Evolutionary conservation across 345 rosid species (phyloP).

Genomic region (Acer negundo): DNA sequence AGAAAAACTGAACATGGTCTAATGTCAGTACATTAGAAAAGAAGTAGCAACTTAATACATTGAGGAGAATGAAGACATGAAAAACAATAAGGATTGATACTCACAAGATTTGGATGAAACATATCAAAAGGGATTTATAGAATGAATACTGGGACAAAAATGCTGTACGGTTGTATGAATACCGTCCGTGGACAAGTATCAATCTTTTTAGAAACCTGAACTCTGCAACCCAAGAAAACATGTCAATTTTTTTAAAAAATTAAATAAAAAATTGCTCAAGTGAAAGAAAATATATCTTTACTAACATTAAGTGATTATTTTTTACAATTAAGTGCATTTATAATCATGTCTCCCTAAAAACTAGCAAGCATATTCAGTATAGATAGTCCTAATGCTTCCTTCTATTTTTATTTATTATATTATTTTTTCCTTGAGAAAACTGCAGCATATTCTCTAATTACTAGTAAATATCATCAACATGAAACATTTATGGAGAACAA

Average conservation of each 20-base stretch:
- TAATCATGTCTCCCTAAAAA: no score
- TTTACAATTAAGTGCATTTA: neutral
- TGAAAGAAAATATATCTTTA: neutral
- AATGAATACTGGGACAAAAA: slow-evolving; percentile 96
- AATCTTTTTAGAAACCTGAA: slow-evolving; percentile 90
- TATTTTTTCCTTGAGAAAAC: neutral
- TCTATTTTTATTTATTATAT: neutral
- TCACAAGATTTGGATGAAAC: slow-evolving; percentile 99
- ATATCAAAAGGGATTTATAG: slow-evolving; percentile 86
- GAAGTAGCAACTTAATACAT: slow-evolving; percentile 8
- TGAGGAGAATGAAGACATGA: slow-evolving; percentile 10
- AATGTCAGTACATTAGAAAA: slow-evolving; percentile 42
- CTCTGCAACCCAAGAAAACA: slow-evolving; percentile 55
- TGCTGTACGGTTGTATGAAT: slow-evolving; percentile 97
- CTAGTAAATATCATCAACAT: neutral
- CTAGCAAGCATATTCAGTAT: neutral
- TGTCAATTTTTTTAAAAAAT: slow-evolving; percentile 1
- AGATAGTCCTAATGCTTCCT: neutral
- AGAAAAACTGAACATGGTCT: slow-evolving; percentile 70
- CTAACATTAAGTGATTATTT: neutral
- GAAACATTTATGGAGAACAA: neutral
- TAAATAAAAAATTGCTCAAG: neutral
- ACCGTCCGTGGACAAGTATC: slow-evolving; percentile 94
- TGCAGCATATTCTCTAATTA: neutral
- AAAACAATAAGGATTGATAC: slow-evolving; percentile 32